Conservation (phyloP, 2,329 filamentous ascomycete species). For the Capronia americana region DNA sequence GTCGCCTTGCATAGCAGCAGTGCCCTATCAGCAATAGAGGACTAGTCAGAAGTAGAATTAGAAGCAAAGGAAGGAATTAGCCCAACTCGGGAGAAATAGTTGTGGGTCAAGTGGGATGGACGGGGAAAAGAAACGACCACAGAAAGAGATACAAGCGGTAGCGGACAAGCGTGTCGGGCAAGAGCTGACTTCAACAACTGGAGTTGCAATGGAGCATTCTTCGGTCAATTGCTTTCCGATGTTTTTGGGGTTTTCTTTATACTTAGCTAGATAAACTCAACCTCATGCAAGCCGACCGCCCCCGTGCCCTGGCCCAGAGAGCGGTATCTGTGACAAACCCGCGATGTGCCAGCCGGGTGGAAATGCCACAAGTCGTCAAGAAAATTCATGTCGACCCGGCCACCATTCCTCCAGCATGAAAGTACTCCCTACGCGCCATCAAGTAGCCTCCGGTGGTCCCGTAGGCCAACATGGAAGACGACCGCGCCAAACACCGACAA, state of each 20-base stretch:
- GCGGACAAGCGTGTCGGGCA: background rate
- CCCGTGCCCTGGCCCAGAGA: background rate
- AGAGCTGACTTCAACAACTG: background rate
- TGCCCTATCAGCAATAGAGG: background rate
- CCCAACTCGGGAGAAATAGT: background rate
- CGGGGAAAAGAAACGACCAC: background rate
- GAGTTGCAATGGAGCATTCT: background rate
- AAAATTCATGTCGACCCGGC: background rate
- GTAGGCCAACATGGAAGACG: background rate
- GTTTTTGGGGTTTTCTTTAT: constrained; percentile 18
- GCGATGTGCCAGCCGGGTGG: background rate
- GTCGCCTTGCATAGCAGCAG: background rate
- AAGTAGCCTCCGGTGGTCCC: background rate
- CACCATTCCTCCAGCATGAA: background rate
- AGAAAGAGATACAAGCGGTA: background rate
- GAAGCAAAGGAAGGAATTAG: background rate
- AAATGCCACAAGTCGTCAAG: background rate
- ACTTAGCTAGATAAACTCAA: constrained; percentile 18
- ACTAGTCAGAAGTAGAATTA: background rate
- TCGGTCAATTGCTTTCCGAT: constrained; percentile 16
- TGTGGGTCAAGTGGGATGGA: background rate
- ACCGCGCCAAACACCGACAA: background rate
- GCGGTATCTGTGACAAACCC: background rate
- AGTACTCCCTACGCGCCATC: background rate
- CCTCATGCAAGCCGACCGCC: background rate